Evolutionary conservation across 2,329 filamentous ascomycete genomes (phyloP), one percentile per base, ranked within the genome.

Genomic region (Apiospora malaysiana): DNA sequence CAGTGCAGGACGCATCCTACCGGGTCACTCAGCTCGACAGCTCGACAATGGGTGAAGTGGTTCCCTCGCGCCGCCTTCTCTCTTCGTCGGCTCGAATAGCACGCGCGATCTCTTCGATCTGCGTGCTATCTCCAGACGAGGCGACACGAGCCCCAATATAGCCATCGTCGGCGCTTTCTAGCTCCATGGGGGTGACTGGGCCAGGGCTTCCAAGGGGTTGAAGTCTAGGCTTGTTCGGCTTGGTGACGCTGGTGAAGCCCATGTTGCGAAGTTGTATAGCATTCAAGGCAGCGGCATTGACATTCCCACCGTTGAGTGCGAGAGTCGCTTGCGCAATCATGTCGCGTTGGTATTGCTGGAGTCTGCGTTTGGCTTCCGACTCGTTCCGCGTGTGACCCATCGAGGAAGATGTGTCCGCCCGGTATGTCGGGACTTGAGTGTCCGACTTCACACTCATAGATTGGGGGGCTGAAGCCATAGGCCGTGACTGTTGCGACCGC

Each of bases 141-240:
- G 70, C 40, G 16, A 75, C 77, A 40, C 75, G 77, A 42, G 78
- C 79, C 45, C 84, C 77, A 47, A 87, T 84, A 42, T 82, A 82
- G 49, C 79, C 79, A 12, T 79, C 79, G 18, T 79, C 76, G 0
- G 81, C 77, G 25, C 83, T 85, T 49, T 85, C 84, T 8, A 91
- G 78, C 23, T 89, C 87, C 83, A 91, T 89, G 1, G 89, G 89
- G 1, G 89, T 91, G 18, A 91, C 88, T 0, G 88, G 88, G 0
- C 88, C 88, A 0, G 88, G 88, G 71, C 88, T 90, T 4, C 88
- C 87, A 14, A 89, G 76, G 0, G 89, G 89, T 56, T 79, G 78
- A 7, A 91, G 80, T 40, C 84, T 79, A 1, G 89, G 89, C 70
- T 85, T 88, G 66, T 83, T 82, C 2, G 81, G 75, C 18, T 81